Conservation (phyloP, 2,329 filamentous ascomycete species). For the Ilyonectria mors-panacis region DNA sequence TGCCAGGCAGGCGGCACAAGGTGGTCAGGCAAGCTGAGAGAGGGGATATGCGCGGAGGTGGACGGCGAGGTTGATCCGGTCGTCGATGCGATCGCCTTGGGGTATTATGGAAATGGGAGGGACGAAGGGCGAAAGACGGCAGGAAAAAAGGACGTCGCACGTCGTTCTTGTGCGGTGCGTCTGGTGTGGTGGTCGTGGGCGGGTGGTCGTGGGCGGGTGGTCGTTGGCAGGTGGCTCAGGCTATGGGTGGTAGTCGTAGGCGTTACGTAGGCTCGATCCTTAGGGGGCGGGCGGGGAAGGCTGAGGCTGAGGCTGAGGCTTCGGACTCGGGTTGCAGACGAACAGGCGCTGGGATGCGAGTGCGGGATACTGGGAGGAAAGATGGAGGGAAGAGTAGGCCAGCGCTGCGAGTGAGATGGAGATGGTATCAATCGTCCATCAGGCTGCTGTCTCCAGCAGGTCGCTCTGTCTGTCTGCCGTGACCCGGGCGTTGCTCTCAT, state of each 20-base stretch:
- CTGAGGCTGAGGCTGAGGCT: slow-evolving; percentile 4
- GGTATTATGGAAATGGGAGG: background rate
- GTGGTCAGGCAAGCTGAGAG: slow-evolving; percentile 1
- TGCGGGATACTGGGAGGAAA: background rate
- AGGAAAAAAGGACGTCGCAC: background rate
- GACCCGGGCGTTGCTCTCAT: slow-evolving; percentile 8
- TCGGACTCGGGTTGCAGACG: slow-evolving; percentile 11
- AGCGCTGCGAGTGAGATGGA: background rate
- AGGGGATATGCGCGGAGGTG: slow-evolving; percentile 10
- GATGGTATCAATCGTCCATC: slow-evolving; percentile 21
- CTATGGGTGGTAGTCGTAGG: slow-evolving; percentile 21
- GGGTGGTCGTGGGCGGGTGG: background rate
- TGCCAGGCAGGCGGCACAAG: slow-evolving; percentile 31
- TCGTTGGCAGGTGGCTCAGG: slow-evolving; percentile 5
- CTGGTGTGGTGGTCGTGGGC: background rate
- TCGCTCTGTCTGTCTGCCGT: background rate
- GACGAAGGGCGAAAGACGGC: background rate
- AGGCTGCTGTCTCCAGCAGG: slow-evolving; percentile 22
- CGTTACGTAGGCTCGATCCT: slow-evolving; percentile 26
- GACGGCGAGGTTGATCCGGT: slow-evolving; percentile 11
- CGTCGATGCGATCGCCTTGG: slow-evolving; percentile 1
- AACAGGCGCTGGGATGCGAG: background rate
- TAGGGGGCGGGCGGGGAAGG: background rate
- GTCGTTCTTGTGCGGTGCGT: slow-evolving; percentile 4
- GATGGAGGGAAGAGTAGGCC: background rate